Evolutionary conservation across 2,329 filamentous ascomycete genomes (phyloP), one percentile per base, ranked within the genome.

Genomic region (Anisogramma anomala): DNA sequence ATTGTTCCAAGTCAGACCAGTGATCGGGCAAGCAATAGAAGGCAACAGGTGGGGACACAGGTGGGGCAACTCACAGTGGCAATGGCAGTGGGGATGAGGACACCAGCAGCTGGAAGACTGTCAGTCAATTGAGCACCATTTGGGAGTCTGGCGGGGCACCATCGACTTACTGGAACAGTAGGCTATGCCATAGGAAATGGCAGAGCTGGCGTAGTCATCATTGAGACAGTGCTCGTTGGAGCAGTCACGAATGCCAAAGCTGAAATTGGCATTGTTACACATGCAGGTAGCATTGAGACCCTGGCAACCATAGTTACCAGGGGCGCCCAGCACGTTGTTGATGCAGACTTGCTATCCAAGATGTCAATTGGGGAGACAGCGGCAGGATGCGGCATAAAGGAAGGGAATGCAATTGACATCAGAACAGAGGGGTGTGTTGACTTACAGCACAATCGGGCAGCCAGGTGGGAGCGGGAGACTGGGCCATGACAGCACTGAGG

Each of bases 391-490:
- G 22, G 55, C 48, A 30, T n/a, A n/a, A n/a, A n/a, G n/a, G n/a
- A n/a, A n/a, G n/a, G n/a, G n/a, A n/a, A n/a, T n/a, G n/a, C n/a
- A n/a, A n/a, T n/a, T n/a, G n/a, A n/a, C n/a, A n/a, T n/a, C n/a
- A n/a, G n/a, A n/a, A n/a, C n/a, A n/a, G n/a, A n/a, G n/a, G n/a
- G 14, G 23, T 14, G 13, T 17, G 20, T 27, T 6, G 26, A 64
- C 72, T 65, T 69, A 77, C 73, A 57, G 65, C 71, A 51, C 73
- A 77, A 14, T 54, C 43, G 25, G 70, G 64, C 37, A 75, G 66
- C 41, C 58, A 56, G 43, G 56, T 39, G 34, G 60, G 38, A 47
- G 60, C 53, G 34, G 60, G 38, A 47, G 60, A 53, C 54, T 71
- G 68, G 30, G 63, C 67, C 14, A 57, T 57, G 46, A 53, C 62